Evolutionary conservation across 1,139 yeast species (phyloP).

Genomic region (Pichia sorboxylosa): DNA sequence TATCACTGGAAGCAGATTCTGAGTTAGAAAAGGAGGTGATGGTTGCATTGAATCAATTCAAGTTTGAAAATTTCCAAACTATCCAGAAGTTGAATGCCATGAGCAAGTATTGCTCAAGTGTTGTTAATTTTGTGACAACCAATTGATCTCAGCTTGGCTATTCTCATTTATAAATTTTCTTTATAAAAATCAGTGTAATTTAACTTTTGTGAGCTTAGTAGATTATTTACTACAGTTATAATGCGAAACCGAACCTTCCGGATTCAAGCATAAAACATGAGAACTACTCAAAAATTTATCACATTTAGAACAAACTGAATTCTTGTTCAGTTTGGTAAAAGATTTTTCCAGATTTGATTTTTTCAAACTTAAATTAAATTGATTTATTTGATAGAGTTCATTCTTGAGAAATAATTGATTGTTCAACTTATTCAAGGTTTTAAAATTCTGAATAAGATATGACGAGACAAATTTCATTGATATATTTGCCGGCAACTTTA

Average conservation of each 20-base stretch:
- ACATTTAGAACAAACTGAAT: slow-evolving; percentile 48
- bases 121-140: slow-evolving; percentile 47
- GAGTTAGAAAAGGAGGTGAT: slow-evolving; percentile 24
- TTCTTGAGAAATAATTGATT: slow-evolving; percentile 21
- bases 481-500: slow-evolving; percentile 39
- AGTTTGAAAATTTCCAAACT: slow-evolving; percentile 32
- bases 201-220: slow-evolving; percentile 11
- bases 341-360: slow-evolving; percentile 27
- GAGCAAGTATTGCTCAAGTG: slow-evolving; percentile 77
- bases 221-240: too few relatives aligned
- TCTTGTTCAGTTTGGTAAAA: slow-evolving; percentile 29
- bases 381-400: slow-evolving; percentile 27
- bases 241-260: slow-evolving; percentile 48
- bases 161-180: too few relatives aligned
- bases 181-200: too few relatives aligned
- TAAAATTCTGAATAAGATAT: slow-evolving; percentile 38
- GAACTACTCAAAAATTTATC: slow-evolving; percentile 43
- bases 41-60: slow-evolving; percentile 23
- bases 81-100: slow-evolving; percentile 50
- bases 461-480: slow-evolving; percentile 33
- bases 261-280: slow-evolving; percentile 46
- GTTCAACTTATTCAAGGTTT: slow-evolving; percentile 25
- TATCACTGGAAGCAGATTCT: slow-evolving; percentile 11
- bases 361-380: slow-evolving; percentile 17
- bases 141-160: too few relatives aligned